These are phyloP conservation scores for Komagataella kurtzmanii DNA, from an alignment of 805 yeast genomes.

Conservation along the genomic window DNA sequence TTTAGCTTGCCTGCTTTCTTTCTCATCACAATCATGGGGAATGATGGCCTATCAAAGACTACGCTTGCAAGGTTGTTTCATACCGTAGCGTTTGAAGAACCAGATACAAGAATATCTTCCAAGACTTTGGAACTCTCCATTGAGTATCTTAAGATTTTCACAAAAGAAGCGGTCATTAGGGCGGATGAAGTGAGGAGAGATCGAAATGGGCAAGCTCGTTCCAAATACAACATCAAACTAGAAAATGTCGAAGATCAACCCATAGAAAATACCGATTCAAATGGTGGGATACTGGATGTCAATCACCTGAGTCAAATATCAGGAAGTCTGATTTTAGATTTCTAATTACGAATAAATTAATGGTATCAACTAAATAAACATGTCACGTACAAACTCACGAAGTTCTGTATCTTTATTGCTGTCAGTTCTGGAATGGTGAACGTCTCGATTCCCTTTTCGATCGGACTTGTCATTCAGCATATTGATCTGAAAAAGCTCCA, in stretches of 20 bases:
- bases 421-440: neutral
- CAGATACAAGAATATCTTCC: constrained; percentile 31
- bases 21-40: neutral
- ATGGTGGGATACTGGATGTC: constrained; percentile 28
- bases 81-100: constrained; percentile 32
- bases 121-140: constrained; percentile 34
- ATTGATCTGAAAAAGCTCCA: neutral
- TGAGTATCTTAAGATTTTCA: constrained; percentile 41
- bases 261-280: constrained; percentile 4
- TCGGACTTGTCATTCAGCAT: neutral
- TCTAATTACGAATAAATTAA: neutral
- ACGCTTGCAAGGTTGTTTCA: constrained; percentile 40
- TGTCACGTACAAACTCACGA: neutral
- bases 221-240: constrained; percentile 5
- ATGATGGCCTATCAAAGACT: constrained; percentile 3
- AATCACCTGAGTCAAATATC: constrained; percentile 41
- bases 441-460: neutral
- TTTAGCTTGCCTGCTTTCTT: neutral
- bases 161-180: constrained; percentile 44
- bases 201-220: constrained; percentile 8
- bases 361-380: neutral
- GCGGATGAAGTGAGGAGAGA: constrained; percentile 37
- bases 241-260: constrained; percentile 7
- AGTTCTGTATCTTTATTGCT: neutral
- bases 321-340: constrained; percentile 41